Conservation (phyloP, 164 flowering plant species). For the Buxus sempervirens region DNA sequence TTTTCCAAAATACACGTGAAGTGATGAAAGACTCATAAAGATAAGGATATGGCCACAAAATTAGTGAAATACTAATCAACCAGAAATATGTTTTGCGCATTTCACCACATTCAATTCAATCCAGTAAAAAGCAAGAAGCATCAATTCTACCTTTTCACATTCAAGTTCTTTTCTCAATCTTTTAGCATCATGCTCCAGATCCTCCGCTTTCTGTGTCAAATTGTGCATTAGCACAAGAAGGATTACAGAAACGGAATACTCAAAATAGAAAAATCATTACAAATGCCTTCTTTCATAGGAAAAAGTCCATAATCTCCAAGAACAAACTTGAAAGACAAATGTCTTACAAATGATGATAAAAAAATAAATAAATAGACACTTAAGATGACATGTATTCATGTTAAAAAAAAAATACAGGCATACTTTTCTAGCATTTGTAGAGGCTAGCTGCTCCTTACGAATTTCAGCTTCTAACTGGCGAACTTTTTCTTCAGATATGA, state of each 20-base stretch:
- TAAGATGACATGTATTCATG: neutral
- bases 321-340: neutral
- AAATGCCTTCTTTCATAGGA: neutral
- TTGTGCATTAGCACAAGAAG: constrained; percentile 10
- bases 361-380: too few relatives aligned
- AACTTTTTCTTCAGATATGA: constrained; percentile 75
- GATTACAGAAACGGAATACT: neutral
- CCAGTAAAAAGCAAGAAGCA: constrained; percentile 2
- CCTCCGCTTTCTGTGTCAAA: constrained; percentile 63
- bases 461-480: constrained; percentile 80
- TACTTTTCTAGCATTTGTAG: constrained; percentile 60
- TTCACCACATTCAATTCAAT: neutral
- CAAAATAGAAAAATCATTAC: neutral
- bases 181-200: constrained; percentile 60
- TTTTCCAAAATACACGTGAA: too few relatives aligned
- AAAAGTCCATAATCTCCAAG: neutral
- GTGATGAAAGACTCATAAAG: too few relatives aligned
- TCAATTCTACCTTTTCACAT: constrained; percentile 74
- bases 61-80: neutral
- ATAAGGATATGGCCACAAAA: neutral
- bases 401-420: neutral
- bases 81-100: neutral
- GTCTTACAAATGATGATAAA: neutral
- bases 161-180: constrained; percentile 70
- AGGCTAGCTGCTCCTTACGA: constrained; percentile 55